Evolutionary conservation across 208 protist species (phyloP), one percentile per base, ranked within the genome.

Genomic region (Naegleria gruberi): DNA sequence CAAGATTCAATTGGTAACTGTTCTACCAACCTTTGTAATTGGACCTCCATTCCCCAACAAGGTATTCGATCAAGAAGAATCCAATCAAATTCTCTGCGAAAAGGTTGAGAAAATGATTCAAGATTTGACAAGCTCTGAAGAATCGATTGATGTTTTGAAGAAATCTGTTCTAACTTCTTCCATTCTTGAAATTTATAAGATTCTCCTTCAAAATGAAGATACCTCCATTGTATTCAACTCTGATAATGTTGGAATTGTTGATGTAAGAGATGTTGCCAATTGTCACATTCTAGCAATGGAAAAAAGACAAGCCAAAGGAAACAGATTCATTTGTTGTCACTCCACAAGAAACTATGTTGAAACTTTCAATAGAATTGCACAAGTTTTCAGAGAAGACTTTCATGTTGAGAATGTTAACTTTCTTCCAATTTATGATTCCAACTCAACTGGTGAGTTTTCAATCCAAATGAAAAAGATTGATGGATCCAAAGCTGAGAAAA

Each of bases 231-330:
- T 65, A 30, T 65, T 65, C 51, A 65, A 65, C 30, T 30, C 65
- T 1, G 19, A 12, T 8, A 77, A 87, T 87, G 17, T 41, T 41
- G 23, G 45, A 51, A 40, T 19, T 47, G 37, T 88, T 6, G 45
- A 88, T 65, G 84, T 88, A 23, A 88, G 45, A 88, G 84, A 88
- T 65, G 34, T 88, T 88, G 84, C 45, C 4, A 8, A 30, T 12
- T 12, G 7, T 40, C 84, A 88, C 30, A 43, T 51, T 8, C 12
- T 65, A n/a, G 45, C 34, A 7, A 8, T 65, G 2, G 84, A 88
- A 65, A 88, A 8, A 17, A 17, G 4, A 88, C 4, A 42, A 43
- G 84, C 43, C 7, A 42, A 40, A 43, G 84, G 84, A 88, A 88
- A 43, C 55, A 5, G 83, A 55, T 87, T 55, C 43, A 55, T 87